Evolutionary conservation across 176 grass and related monocot genomes (phyloP).

Genomic region (Aegilops umbellulata): DNA sequence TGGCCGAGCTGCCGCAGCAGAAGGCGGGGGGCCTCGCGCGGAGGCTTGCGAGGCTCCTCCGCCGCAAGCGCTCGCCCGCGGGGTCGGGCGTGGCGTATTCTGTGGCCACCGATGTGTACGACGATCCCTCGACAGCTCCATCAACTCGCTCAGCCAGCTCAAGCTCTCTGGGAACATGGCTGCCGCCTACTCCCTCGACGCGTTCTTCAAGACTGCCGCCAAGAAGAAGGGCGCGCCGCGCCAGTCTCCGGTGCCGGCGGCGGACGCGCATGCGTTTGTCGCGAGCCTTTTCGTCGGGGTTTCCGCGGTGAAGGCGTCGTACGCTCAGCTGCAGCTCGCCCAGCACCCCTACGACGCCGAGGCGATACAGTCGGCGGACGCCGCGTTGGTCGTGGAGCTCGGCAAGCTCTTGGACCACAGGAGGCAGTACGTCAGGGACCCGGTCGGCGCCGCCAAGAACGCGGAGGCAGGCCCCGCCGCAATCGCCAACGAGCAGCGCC

Average conservation of each 20-base stretch:
- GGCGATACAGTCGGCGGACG: conserved; percentile 60
- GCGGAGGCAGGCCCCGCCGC: neutral
- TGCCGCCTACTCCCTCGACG: conserved; percentile 39
- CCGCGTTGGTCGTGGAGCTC: conserved; percentile 63
- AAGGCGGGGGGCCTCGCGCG: conserved; percentile 41
- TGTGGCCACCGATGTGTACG: conserved; percentile 37
- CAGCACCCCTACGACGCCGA: conserved; percentile 68
- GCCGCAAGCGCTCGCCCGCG: conserved; percentile 42
- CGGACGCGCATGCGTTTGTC: conserved; percentile 41
- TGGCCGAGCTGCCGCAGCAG: conserved; percentile 18
- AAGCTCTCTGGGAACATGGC: conserved; percentile 72
- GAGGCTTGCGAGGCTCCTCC: conserved; percentile 56
- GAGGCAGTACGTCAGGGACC: conserved; percentile 35
- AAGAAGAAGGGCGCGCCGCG: neutral
- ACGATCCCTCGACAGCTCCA: conserved; percentile 50
- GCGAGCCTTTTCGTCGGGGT: conserved; percentile 62
- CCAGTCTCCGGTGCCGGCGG: neutral
- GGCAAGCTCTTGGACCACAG: conserved; percentile 65
- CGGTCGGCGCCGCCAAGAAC: neutral
- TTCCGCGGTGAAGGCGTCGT: conserved; percentile 87
- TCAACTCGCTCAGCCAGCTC: conserved; percentile 58
- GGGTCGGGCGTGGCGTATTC: conserved; percentile 18
- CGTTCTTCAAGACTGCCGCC: conserved; percentile 25
- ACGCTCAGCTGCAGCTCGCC: conserved; percentile 77
- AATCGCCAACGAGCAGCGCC: conserved; percentile 36